phyloP scores from a whole-genome alignment of 257 asterid species.

The Nicotiana otophora region DNA sequence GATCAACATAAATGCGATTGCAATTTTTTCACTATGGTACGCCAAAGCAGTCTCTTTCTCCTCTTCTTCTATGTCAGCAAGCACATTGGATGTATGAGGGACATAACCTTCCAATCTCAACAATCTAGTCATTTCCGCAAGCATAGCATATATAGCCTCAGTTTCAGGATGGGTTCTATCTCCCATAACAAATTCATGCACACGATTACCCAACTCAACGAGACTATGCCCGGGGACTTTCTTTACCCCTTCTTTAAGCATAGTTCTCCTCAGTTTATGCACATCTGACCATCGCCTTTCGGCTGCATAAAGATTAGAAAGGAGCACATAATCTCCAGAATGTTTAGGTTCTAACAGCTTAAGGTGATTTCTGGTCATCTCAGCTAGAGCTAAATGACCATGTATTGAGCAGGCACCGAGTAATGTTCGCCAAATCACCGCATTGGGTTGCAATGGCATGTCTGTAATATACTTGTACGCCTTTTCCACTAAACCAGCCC shows the following conservation, averaged over 20 bases:
- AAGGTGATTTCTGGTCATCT: constrained; percentile 47
- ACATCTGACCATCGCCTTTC: constrained; percentile 77
- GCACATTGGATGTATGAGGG: constrained; percentile 62
- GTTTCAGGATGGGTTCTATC: constrained; percentile 63
- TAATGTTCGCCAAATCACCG: constrained; percentile 78
- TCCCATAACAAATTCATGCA: constrained; percentile 72
- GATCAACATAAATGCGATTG: constrained; percentile 63
- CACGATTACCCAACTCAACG: constrained; percentile 60
- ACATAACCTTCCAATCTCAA: constrained; percentile 65
- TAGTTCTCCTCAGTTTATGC: constrained; percentile 43
- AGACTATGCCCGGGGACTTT: constrained; percentile 76
- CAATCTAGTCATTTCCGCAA: constrained; percentile 63
- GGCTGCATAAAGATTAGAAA: constrained; percentile 74
- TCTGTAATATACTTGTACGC: constrained; percentile 54
- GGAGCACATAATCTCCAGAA: constrained; percentile 72
- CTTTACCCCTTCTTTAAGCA: constrained; percentile 70
- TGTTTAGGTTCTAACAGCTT: constrained; percentile 58
- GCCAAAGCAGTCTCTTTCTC: constrained; percentile 80
- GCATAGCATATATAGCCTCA: constrained; percentile 57
- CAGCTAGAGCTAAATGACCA: constrained; percentile 49
- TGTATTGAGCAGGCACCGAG: constrained; percentile 62
- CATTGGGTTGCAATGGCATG: constrained; percentile 68
- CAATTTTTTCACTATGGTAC: constrained; percentile 83
- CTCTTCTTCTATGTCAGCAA: constrained; percentile 82
- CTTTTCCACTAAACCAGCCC: constrained; percentile 62